Conservation (phyloP, 2,329 filamentous ascomycete species). For the Metarhizium anisopliae region DNA sequence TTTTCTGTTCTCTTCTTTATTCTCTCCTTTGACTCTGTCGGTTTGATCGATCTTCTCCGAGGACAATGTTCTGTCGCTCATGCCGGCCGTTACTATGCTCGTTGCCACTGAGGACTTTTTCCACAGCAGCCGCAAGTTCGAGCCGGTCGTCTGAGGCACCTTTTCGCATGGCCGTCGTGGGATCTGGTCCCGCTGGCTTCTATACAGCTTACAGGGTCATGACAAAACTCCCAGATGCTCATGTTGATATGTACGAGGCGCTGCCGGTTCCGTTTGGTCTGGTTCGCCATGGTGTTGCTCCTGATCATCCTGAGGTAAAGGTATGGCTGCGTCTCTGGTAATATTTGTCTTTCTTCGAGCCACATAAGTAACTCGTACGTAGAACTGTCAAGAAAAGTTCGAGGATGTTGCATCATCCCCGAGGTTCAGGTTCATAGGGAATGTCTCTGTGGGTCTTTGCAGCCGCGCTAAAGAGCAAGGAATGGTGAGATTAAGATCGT, state of each 20-base stretch:
- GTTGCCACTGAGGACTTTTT: neutral
- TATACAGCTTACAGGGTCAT: slow-evolving; percentile 86
- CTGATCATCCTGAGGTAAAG: slow-evolving; percentile 97
- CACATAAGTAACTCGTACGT: slow-evolving; percentile 5
- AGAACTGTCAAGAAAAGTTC: slow-evolving; percentile 96
- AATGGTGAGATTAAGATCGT: slow-evolving; percentile 53
- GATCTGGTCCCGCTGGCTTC: slow-evolving; percentile 92
- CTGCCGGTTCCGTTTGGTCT: slow-evolving; percentile 88
- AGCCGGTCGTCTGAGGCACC: slow-evolving; percentile 30
- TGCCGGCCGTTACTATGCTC: neutral
- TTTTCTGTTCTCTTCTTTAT: neutral
- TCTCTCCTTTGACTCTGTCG: neutral
- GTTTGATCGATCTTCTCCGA: neutral
- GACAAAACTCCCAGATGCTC: slow-evolving; percentile 59
- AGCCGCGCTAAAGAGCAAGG: slow-evolving; percentile 29
- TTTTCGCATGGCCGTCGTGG: slow-evolving; percentile 78
- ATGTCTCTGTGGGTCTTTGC: slow-evolving; percentile 64
- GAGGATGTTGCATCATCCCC: slow-evolving; percentile 75
- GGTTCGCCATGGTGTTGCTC: slow-evolving; percentile 91
- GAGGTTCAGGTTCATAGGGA: slow-evolving; percentile 85
- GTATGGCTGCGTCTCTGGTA: slow-evolving; percentile 35
- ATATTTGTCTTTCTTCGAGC: neutral
- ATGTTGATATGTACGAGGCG: slow-evolving; percentile 93
- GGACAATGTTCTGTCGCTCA: neutral
- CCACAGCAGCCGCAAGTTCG: neutral